A percentile compares a stretch with the other conserved stretches of the same genome.
These are phyloP conservation scores for Komagataea norvegica DNA, from an alignment of 1,139 yeast species.

Conservation along the genomic window DNA sequence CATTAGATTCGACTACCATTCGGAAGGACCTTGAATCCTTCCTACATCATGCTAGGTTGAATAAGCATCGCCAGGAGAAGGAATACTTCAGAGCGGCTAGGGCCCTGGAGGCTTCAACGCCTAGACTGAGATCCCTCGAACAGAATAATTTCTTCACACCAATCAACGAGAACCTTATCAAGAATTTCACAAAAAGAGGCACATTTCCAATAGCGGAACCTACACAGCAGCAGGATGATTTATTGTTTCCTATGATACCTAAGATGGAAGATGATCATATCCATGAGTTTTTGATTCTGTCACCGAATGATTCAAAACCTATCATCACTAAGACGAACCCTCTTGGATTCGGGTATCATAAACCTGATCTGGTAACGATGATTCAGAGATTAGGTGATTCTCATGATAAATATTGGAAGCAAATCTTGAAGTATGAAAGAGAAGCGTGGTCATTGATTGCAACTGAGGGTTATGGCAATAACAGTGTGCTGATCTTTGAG, in stretches of 20 bases:
- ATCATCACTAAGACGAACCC: constrained; percentile 38
- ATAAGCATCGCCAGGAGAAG: constrained; percentile 38
- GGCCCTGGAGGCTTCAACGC: constrained; percentile 50
- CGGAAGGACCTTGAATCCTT: constrained; percentile 32
- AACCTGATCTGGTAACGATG: constrained; percentile 44
- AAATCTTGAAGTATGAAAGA: constrained; percentile 35
- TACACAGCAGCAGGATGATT: constrained; percentile 9
- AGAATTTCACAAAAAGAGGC: constrained; percentile 9
- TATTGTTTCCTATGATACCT: constrained; percentile 20
- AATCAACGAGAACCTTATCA: constrained; percentile 20
- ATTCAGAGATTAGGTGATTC: constrained; percentile 38
- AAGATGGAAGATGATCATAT: constrained; percentile 12
- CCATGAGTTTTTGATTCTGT: constrained; percentile 43
- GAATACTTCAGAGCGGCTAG: constrained; percentile 43
- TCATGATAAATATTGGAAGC: constrained; percentile 28
- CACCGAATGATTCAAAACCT: constrained; percentile 34
- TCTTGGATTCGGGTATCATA: constrained; percentile 34
- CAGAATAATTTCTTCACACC: constrained; percentile 51
- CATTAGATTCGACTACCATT: not conserved
- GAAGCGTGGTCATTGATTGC: constrained; percentile 46
- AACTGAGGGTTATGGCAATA: constrained; percentile 28
- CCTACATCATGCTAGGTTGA: constrained; percentile 40
- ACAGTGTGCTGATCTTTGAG: constrained; percentile 34
- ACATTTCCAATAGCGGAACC: constrained; percentile 11
- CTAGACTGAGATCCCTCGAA: constrained; percentile 39